These are phyloP conservation scores for Silene uniflora DNA, from an alignment of 148 eudicot species.

Conservation along the genomic window DNA sequence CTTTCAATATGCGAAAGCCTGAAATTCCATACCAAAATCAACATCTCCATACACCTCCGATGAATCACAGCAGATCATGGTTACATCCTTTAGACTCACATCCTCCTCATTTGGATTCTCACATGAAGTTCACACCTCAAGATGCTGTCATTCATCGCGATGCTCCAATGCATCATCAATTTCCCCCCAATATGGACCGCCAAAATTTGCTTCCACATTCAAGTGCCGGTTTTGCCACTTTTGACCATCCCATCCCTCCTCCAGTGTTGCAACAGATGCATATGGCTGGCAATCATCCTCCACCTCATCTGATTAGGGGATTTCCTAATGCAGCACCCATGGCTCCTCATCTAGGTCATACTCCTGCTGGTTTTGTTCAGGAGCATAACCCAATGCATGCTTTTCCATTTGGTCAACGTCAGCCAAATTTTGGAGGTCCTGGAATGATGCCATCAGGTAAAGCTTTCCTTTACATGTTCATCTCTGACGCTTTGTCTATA, in stretches of 20 bases:
- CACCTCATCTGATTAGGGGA: constrained; percentile 45
- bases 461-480: constrained; percentile 5
- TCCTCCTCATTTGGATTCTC: constrained; percentile 57
- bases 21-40: constrained; percentile 48
- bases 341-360: constrained; percentile 48
- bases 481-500: neutral
- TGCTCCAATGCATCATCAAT: constrained; percentile 45
- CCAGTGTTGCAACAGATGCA: constrained; percentile 67
- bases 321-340: constrained; percentile 46
- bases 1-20: constrained; percentile 42
- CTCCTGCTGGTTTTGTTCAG: constrained; percentile 39
- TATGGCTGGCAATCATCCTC: constrained; percentile 50
- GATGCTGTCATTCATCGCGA: constrained; percentile 48
- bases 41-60: constrained; percentile 45
- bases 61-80: constrained; percentile 51
- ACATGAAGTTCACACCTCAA: constrained; percentile 53
- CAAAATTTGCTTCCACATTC: constrained; percentile 52
- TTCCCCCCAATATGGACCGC: constrained; percentile 49
- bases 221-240: constrained; percentile 41
- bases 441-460: constrained; percentile 67
- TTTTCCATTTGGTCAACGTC: constrained; percentile 58
- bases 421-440: constrained; percentile 52
- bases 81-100: constrained; percentile 53
- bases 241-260: constrained; percentile 54
- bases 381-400: constrained; percentile 59